A percentile compares a stretch with the other conserved stretches of the same genome.
Evolutionary conservation across 2,329 filamentous ascomycete genomes (phyloP).

Genomic region (Pseudogymnoascus sp.): DNA sequence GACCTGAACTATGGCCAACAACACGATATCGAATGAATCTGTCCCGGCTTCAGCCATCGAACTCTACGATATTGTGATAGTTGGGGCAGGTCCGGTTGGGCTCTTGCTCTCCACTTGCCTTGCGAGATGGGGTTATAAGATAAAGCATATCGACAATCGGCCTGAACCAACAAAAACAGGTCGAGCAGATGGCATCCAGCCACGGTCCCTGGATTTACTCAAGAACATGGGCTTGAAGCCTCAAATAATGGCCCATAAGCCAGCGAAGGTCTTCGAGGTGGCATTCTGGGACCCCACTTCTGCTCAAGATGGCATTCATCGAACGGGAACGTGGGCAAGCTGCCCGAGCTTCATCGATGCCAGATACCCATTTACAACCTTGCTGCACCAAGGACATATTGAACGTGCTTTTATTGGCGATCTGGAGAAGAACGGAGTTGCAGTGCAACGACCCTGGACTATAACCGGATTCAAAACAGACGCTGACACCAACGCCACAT

Average conservation of each 20-base stretch:
- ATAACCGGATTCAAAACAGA: slow-evolving; percentile 55
- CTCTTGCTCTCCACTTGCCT: slow-evolving; percentile 82
- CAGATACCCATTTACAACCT: slow-evolving; percentile 62
- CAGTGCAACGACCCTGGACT: slow-evolving; percentile 58
- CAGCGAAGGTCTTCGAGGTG: slow-evolving; percentile 75
- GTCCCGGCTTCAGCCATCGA: slow-evolving; percentile 14
- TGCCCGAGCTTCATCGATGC: slow-evolving; percentile 78
- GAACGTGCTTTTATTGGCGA: slow-evolving; percentile 63
- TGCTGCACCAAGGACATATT: slow-evolving; percentile 64
- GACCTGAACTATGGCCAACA: slow-evolving; percentile 19
- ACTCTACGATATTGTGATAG: slow-evolving; percentile 64
- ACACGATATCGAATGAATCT: slow-evolving; percentile 17
- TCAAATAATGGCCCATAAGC: slow-evolving; percentile 77
- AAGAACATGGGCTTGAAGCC: slow-evolving; percentile 86
- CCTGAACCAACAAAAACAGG: slow-evolving; percentile 78
- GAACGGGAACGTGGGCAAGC: slow-evolving; percentile 73
- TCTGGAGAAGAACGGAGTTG: slow-evolving; percentile 51
- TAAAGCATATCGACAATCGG: slow-evolving; percentile 91
- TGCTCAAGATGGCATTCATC: slow-evolving; percentile 49
- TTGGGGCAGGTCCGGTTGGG: slow-evolving; percentile 83
- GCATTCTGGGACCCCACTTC: slow-evolving; percentile 62
- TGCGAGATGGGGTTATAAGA: slow-evolving; percentile 86
- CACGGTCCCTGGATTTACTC: slow-evolving; percentile 76
- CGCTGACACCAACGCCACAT: slow-evolving; percentile 49
- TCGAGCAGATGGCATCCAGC: slow-evolving; percentile 86